A percentile compares a stretch with the other conserved stretches of the same genome.
phyloP scores from a whole-genome alignment of 371 early-diverging fungal species.

The Amoeboradix gromovi region DNA sequence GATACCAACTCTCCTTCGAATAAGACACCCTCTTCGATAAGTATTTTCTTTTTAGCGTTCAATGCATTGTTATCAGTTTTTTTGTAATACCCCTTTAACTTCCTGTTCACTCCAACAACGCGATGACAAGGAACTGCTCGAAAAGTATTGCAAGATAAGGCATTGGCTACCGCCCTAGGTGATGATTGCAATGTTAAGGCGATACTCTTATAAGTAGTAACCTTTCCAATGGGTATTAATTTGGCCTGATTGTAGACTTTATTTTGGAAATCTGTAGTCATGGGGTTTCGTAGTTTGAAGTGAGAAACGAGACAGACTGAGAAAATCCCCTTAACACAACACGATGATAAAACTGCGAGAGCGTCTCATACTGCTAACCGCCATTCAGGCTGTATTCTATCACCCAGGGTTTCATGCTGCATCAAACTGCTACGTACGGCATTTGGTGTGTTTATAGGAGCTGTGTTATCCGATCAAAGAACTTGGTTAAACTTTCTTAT shows the following conservation, averaged over 20 bases:
- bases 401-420: too few relatives aligned
- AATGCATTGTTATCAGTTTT: background rate
- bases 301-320: too few relatives aligned
- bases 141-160: slow-evolving; percentile 39
- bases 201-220: slow-evolving; percentile 40
- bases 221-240: slow-evolving; percentile 29
- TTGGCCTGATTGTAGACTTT: slow-evolving; percentile 31
- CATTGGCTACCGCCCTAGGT: slow-evolving; percentile 47
- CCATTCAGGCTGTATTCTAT: too few relatives aligned
- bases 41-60: background rate
- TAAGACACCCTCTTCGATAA: background rate
- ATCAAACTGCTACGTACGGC: too few relatives aligned
- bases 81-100: background rate
- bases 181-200: slow-evolving; percentile 26
- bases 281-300: too few relatives aligned
- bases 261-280: slow-evolving; percentile 30
- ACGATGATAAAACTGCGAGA: too few relatives aligned
- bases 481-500: too few relatives aligned
- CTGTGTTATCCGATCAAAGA: too few relatives aligned
- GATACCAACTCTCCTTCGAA: background rate
- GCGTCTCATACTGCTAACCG: too few relatives aligned
- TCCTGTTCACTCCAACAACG: slow-evolving; percentile 25
- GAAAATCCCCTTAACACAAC: too few relatives aligned
- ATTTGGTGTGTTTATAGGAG: too few relatives aligned
- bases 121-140: slow-evolving; percentile 53